Evolutionary conservation across 768 basidiomycete genomes (phyloP).

Genomic region (Hypsizygus marmoreus): DNA sequence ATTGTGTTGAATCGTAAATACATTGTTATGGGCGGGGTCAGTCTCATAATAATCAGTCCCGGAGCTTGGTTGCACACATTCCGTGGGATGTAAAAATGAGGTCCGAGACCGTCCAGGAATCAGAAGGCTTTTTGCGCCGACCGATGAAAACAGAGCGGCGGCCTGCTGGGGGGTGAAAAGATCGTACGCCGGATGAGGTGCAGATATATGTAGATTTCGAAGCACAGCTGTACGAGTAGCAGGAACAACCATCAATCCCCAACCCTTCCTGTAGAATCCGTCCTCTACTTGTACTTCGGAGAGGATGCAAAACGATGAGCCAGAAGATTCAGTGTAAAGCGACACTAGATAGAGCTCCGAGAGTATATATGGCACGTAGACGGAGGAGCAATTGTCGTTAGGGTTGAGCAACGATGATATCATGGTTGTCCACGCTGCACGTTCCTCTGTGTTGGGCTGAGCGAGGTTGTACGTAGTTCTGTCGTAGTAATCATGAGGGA

Average conservation of each 20-base stretch:
- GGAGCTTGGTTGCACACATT: conserved; percentile 30
- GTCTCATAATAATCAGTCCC: conserved; percentile 38
- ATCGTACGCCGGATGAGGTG: conserved; percentile 47
- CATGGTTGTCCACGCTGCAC: conserved; percentile 28
- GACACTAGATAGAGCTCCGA: conserved; percentile 27
- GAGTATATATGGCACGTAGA: conserved; percentile 29
- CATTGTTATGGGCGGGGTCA: conserved; percentile 49
- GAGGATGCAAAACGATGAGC: conserved; percentile 32
- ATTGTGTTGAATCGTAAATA: conserved; percentile 18
- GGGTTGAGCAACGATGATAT: conserved; percentile 28
- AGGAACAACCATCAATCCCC: conserved; percentile 38
- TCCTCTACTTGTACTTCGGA: conserved; percentile 23
- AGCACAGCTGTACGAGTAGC: conserved; percentile 21
- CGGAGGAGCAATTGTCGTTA: conserved; percentile 31
- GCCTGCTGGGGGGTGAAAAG: conserved; percentile 41
- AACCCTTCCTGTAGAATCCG: conserved; percentile 29
- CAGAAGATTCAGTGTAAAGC: conserved; percentile 24
- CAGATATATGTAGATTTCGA: conserved; percentile 42
- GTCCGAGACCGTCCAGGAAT: conserved; percentile 40
- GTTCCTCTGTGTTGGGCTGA: conserved; percentile 30
- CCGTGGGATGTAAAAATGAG: conserved; percentile 32
- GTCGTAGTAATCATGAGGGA: conserved; percentile 28
- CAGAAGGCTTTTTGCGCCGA: conserved; percentile 42
- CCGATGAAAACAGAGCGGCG: conserved; percentile 37
- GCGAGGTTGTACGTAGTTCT: conserved; percentile 29